Evolutionary conservation across 768 basidiomycete species (phyloP).

Genomic region (Suillus variegatus): DNA sequence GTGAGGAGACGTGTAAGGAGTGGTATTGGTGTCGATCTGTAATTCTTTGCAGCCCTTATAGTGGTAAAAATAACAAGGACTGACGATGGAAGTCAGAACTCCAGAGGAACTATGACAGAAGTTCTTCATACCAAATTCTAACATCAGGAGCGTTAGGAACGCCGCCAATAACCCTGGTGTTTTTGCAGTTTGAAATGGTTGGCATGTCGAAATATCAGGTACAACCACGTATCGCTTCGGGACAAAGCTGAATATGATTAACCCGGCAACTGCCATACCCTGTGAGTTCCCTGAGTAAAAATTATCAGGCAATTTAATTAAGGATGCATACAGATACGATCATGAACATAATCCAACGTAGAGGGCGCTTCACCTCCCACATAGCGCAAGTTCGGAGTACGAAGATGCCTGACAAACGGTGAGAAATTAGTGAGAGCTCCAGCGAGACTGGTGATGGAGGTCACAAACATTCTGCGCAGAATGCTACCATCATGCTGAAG

Average conservation of each 20-base stretch:
- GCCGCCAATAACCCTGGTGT: background rate
- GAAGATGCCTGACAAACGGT: background rate
- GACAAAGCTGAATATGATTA: background rate
- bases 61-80: background rate
- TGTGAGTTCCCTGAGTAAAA: background rate
- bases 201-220: background rate
- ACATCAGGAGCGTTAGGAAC: background rate
- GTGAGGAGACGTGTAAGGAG: background rate
- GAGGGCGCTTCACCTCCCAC: background rate
- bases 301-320: background rate
- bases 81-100: background rate
- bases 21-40: background rate
- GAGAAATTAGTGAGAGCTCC: background rate
- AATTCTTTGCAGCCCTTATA: background rate
- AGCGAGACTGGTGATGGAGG: background rate
- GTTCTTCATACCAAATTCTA: background rate
- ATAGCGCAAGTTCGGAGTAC: slow-evolving; percentile 1
- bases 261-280: background rate
- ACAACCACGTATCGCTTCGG: background rate
- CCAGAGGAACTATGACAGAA: background rate
- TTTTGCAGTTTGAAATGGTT: background rate
- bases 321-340: background rate
- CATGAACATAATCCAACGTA: background rate
- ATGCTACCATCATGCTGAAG: background rate
- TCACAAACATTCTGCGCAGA: background rate